Conservation (phyloP, 2,329 filamentous ascomycete species). For the Thielaviopsis ethacetica region DNA sequence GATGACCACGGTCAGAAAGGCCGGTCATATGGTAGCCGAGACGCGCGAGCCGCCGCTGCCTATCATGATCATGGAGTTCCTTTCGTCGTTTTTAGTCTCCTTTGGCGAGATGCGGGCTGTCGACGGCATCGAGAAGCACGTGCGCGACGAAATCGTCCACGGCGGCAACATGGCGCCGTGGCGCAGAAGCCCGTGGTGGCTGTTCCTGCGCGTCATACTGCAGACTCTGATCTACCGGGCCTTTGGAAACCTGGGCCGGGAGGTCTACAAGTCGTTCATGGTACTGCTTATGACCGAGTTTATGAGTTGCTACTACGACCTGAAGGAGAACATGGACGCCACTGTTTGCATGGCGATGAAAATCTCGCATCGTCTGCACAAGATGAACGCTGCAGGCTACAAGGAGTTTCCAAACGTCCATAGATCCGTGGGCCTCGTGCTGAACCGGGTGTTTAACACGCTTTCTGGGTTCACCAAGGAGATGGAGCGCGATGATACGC, state of each 20-base stretch:
- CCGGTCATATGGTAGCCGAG: constrained; percentile 21
- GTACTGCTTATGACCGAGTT: constrained; percentile 25
- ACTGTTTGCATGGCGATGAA: constrained; percentile 28
- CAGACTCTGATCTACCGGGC: constrained; percentile 19
- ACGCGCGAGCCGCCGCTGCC: constrained; percentile 32
- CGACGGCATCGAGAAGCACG: constrained; percentile 30
- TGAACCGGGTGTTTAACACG: neutral
- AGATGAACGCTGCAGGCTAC: neutral
- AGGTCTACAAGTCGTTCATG: constrained; percentile 35
- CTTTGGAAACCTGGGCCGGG: neutral
- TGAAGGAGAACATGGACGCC: constrained; percentile 15
- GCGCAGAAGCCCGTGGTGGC: constrained; percentile 36
- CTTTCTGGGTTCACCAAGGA: too few relatives aligned
- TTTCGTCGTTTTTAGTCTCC: constrained; percentile 23
- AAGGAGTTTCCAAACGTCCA: too few relatives aligned
- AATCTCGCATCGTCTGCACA: constrained; percentile 22
- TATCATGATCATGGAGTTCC: constrained; percentile 33
- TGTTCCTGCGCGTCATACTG: constrained; percentile 34
- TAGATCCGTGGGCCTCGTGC: too few relatives aligned
- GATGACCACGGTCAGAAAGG: constrained; percentile 21
- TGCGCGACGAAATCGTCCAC: constrained; percentile 37
- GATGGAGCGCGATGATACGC: neutral
- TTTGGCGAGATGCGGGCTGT: constrained; percentile 17
- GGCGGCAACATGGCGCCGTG: constrained; percentile 22
- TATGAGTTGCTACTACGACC: constrained; percentile 16